A percentile compares a stretch with the other conserved stretches of the same genome.
These are phyloP conservation scores for Nothomitra cinnamomea DNA, from an alignment of 2,329 filamentous ascomycete species.

Conservation along the genomic window DNA sequence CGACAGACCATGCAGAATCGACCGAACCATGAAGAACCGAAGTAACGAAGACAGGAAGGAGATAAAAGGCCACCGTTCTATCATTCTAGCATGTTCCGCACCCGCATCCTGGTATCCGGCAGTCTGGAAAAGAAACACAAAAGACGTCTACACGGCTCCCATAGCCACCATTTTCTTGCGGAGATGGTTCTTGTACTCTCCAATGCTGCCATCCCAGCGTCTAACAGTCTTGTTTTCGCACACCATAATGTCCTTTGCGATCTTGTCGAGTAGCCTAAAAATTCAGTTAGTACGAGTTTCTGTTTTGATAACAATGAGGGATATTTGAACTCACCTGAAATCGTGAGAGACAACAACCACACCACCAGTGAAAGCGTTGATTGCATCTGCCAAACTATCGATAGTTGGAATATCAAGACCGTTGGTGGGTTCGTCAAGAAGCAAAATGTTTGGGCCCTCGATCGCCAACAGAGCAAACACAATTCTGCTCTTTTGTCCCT, in stretches of 20 bases:
- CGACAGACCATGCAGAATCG: not conserved
- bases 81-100: not conserved
- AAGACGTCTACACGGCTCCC: constrained; percentile 56
- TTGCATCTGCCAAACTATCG: constrained; percentile 91
- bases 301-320: not conserved
- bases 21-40: not conserved
- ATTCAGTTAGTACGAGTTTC: not conserved
- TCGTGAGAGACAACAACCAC: constrained; percentile 97
- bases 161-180: constrained; percentile 94
- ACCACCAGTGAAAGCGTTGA: constrained; percentile 91
- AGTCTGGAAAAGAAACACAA: not conserved
- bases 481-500: constrained; percentile 95
- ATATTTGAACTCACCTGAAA: constrained; percentile 55
- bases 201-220: constrained; percentile 76
- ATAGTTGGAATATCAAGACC: constrained; percentile 98
- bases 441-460: constrained; percentile 89
- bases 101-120: not conserved
- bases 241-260: constrained; percentile 98
- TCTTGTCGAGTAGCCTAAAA: constrained; percentile 88
- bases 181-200: constrained; percentile 94
- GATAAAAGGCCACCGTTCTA: not conserved
- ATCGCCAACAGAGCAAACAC: constrained; percentile 94
- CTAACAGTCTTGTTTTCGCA: constrained; percentile 95
- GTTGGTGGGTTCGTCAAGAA: constrained; percentile 98
- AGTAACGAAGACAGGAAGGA: not conserved